Evolutionary conservation across 140 eudicot species (phyloP).

Genomic region (Cichorium intybus): DNA sequence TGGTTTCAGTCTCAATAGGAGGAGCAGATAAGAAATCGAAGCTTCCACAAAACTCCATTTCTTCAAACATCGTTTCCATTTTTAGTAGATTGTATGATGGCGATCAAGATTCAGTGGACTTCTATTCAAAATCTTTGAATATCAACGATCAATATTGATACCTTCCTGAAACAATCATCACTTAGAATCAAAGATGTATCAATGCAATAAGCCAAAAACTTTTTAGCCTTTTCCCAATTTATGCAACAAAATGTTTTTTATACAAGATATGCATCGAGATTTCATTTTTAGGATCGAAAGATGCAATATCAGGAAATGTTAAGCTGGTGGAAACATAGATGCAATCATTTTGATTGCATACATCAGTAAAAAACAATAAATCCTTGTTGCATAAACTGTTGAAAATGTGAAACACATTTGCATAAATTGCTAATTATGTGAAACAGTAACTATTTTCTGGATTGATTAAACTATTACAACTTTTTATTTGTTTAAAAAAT

Average conservation of each 20-base stretch:
- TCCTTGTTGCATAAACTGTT: neutral
- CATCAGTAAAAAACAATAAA: neutral
- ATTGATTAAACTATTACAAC: too few species aligned
- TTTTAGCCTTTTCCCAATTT: too few species aligned
- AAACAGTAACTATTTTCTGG: too few species aligned
- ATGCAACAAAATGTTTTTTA: too few species aligned
- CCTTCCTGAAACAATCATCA: constrained; percentile 13
- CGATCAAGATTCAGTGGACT: constrained; percentile 2
- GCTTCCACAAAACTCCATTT: constrained; percentile 27
- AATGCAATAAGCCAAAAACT: neutral
- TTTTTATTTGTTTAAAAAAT: too few species aligned
- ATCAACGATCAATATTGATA: neutral
- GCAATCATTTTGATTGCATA: too few species aligned
- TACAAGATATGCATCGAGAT: neutral
- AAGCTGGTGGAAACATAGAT: neutral
- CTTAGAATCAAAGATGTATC: neutral
- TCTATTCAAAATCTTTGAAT: neutral
- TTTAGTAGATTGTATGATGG: neutral
- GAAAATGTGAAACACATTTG: too few species aligned
- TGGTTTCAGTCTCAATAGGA: neutral
- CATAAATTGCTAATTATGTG: too few species aligned
- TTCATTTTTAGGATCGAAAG: neutral
- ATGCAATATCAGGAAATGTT: neutral
- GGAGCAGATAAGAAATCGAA: constrained; percentile 27
- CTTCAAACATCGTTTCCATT: constrained; percentile 24